Evolutionary conservation across 202 grass and related monocot genomes (phyloP).

Genomic region (Hordeum pubiflorum): DNA sequence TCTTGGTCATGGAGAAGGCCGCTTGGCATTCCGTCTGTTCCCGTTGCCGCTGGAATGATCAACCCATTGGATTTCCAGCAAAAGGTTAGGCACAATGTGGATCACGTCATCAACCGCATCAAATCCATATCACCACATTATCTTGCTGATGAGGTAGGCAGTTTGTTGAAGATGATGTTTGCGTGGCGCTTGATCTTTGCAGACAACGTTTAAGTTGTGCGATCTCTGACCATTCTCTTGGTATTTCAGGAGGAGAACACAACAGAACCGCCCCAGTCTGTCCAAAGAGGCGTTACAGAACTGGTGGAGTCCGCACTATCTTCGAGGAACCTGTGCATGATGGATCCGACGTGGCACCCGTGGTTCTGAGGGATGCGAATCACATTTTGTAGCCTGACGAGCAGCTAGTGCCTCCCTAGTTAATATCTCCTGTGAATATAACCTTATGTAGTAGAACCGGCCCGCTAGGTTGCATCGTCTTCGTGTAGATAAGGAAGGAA

Average conservation of each 20-base stretch:
- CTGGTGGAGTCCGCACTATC: constrained; percentile 73
- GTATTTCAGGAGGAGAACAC: constrained; percentile 70
- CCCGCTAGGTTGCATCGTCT: not conserved
- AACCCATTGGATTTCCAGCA: constrained; percentile 86
- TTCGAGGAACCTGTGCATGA: constrained; percentile 94
- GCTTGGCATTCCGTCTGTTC: constrained; percentile 71
- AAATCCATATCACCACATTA: constrained; percentile 79
- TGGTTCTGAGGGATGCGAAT: constrained; percentile 60
- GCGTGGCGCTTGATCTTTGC: not conserved
- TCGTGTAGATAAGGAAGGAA: constrained; percentile 1
- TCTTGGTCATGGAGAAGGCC: constrained; percentile 99
- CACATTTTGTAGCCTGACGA: constrained; percentile 8
- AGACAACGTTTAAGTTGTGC: not conserved
- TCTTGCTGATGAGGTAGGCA: constrained; percentile 81
- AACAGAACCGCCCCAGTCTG: constrained; percentile 70
- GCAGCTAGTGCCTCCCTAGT: not conserved
- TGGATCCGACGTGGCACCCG: constrained; percentile 99
- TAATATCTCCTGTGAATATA: constrained; percentile 31
- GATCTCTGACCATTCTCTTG: not conserved
- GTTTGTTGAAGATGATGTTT: not conserved
- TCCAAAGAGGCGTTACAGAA: constrained; percentile 85
- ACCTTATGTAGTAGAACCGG: not conserved
- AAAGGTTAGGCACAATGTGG: constrained; percentile 86
- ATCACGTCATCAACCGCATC: constrained; percentile 73
- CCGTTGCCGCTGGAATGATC: constrained; percentile 54